These are phyloP conservation scores for Hypsizygus marmoreus DNA, from an alignment of 768 basidiomycete genomes.

Conservation along the genomic window DNA sequence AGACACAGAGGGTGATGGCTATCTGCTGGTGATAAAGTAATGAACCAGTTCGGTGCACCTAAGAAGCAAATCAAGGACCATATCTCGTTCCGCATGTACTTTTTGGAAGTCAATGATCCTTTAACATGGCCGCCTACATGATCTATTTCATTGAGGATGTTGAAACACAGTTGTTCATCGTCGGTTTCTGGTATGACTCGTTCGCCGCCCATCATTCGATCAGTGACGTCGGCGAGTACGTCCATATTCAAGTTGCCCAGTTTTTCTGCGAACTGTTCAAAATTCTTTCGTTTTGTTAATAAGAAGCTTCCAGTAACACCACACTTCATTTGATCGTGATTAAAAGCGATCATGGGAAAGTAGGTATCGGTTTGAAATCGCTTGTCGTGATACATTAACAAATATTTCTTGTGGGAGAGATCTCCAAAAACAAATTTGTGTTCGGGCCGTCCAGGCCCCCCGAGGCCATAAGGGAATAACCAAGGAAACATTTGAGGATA, in stretches of 20 bases:
- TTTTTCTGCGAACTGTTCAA: neutral
- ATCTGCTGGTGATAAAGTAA: conserved; percentile 39
- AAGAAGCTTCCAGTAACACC: conserved; percentile 2
- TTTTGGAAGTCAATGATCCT: conserved; percentile 24
- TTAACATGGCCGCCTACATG: conserved; percentile 17
- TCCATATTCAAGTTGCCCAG: neutral
- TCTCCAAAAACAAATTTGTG: too few relatives aligned
- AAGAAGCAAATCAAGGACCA: conserved; percentile 18
- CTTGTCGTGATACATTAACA: conserved; percentile 30
- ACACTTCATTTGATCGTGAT: conserved; percentile 7
- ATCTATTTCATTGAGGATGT: conserved; percentile 22
- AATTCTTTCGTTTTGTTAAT: neutral
- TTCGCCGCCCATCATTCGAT: conserved; percentile 4
- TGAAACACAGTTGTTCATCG: conserved; percentile 21
- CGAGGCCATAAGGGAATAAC: conserved; percentile 42
- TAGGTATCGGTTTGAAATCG: conserved; percentile 12
- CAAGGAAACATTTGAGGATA: too few relatives aligned
- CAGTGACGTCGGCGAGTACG: conserved; percentile 13
- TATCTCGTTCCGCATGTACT: conserved; percentile 22
- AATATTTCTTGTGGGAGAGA: conserved; percentile 23
- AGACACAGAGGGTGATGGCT: conserved; percentile 32
- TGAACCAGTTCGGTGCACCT: conserved; percentile 36
- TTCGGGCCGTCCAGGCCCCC: conserved; percentile 23
- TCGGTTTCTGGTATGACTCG: conserved; percentile 15
- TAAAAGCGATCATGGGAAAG: too few relatives aligned